Percentiles rank a stretch among this genome's conserved stretches.
phyloP scores from a whole-genome alignment of 495 filamentous ascomycete species.

The Tuber melanosporum region DNA sequence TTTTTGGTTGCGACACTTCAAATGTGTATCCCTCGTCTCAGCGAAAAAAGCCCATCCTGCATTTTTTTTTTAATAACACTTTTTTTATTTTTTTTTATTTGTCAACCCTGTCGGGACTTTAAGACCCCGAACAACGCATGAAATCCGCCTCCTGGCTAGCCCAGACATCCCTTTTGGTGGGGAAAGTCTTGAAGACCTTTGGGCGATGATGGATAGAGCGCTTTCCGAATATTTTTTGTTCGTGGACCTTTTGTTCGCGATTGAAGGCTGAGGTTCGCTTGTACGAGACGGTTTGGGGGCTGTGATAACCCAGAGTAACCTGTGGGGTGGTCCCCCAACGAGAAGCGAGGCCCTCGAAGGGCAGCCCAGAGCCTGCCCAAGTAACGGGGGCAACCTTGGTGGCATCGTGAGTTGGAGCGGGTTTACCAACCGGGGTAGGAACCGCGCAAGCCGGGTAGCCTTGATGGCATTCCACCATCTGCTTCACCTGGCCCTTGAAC shows the following conservation, averaged over 20 bases:
- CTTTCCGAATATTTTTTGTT: neutral
- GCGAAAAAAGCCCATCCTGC: no score
- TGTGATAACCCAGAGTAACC: neutral
- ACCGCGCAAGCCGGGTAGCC: neutral
- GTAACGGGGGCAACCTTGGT: neutral
- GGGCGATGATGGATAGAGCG: neutral
- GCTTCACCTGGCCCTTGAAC: neutral
- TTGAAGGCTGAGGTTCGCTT: neutral
- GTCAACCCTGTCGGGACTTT: neutral
- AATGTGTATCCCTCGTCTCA: no score
- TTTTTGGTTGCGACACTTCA: no score
- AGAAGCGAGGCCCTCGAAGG: neutral
- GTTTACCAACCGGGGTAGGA: neutral
- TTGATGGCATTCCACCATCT: neutral
- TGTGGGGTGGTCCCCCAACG: neutral
- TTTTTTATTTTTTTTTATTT: neutral
- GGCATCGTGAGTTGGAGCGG: neutral
- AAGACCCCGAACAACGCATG: neutral
- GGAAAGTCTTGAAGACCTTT: neutral
- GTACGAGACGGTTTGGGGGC: neutral
- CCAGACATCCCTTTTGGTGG: neutral
- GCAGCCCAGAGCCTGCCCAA: neutral
- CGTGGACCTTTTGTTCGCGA: neutral
- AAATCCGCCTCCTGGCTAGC: neutral
- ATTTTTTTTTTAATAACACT: no score